Percentiles rank a stretch among this genome's conserved stretches.
phyloP scores from a whole-genome alignment of 148 eudicot species.

The Rhododendron ovatum region DNA sequence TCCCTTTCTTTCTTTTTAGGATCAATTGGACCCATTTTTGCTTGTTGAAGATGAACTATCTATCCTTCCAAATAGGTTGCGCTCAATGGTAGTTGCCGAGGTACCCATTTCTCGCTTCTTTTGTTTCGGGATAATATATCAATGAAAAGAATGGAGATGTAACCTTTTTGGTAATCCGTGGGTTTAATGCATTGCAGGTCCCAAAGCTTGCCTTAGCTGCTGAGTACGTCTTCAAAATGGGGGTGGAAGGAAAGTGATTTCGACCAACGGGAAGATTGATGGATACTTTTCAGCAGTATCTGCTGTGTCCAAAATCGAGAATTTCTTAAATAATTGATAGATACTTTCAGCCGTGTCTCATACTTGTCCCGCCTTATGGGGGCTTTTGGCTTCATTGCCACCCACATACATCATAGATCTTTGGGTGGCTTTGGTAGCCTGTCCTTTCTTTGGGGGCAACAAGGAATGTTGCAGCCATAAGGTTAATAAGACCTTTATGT shows the following conservation, averaged over 20 bases:
- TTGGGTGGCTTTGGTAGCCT: background rate
- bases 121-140: background rate
- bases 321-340: background rate
- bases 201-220: constrained; percentile 94
- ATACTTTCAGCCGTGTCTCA: background rate
- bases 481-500: background rate
- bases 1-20: constrained; percentile 35
- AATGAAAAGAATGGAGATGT: background rate
- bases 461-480: background rate
- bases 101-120: constrained; percentile 22
- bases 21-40: constrained; percentile 74
- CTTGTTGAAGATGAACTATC: constrained; percentile 82
- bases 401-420: background rate
- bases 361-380: background rate
- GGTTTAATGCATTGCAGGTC: constrained; percentile 42
- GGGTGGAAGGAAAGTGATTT: constrained; percentile 89
- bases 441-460: background rate
- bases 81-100: constrained; percentile 86
- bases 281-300: background rate
- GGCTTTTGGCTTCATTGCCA: background rate
- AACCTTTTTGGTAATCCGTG: constrained; percentile 4
- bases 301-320: background rate
- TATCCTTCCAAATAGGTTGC: constrained; percentile 57
- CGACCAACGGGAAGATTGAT: constrained; percentile 72
- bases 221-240: constrained; percentile 82